A percentile compares a stretch with the other conserved stretches of the same genome.
phyloP scores from a whole-genome alignment of 2,329 filamentous ascomycete species.

The Cordyceps farinosa region DNA sequence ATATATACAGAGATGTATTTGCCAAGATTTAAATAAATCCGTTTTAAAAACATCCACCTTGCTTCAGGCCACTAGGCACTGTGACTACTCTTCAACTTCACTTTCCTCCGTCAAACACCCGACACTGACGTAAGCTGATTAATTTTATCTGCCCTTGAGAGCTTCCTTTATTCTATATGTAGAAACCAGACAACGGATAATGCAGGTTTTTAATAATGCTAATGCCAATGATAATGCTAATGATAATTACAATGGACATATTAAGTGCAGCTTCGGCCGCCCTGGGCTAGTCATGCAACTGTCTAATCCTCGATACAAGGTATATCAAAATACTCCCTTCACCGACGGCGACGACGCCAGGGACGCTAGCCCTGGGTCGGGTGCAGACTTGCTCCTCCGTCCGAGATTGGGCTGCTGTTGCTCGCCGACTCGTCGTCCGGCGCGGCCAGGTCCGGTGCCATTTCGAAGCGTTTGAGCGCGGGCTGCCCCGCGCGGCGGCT shows the following conservation, averaged over 20 bases:
- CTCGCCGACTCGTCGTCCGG: constrained; percentile 27
- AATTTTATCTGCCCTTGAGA: not conserved
- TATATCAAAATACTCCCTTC: not conserved
- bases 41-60: too few relatives aligned
- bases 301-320: not conserved
- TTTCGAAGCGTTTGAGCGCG: constrained; percentile 51
- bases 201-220: not conserved
- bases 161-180: not conserved
- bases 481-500: constrained; percentile 37
- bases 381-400: not conserved
- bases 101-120: too few relatives aligned
- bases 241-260: too few relatives aligned
- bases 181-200: too few relatives aligned
- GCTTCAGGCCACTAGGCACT: too few relatives aligned
- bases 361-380: not conserved
- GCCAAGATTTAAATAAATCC: not conserved
- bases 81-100: too few relatives aligned
- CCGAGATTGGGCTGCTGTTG: constrained; percentile 17
- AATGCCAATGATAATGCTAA: too few relatives aligned
- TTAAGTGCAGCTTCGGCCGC: too few relatives aligned
- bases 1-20: not conserved
- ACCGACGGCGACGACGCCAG: not conserved
- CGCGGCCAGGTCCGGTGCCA: constrained; percentile 46
- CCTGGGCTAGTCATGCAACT: not conserved
- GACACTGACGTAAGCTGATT: not conserved